Evolutionary conservation across 306 rosid genomes (phyloP), one percentile per base, ranked within the genome.

Genomic region (Hippophae tibetana): DNA sequence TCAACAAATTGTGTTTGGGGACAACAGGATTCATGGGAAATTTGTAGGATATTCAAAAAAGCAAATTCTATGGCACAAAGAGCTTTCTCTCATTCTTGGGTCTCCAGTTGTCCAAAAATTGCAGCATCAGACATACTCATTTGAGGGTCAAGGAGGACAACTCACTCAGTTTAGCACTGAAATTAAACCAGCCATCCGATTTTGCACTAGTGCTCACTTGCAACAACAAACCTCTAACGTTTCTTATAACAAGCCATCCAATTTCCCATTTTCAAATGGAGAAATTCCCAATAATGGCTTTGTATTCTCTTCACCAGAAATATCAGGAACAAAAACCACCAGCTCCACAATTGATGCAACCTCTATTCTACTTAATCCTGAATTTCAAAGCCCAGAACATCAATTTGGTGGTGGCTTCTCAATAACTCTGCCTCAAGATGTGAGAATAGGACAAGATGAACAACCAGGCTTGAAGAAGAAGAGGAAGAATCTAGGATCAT

Each of bases 31-130:
- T 71, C 95, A 55, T 89, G 92, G 97, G 89, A 95, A 53, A 84
- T 89, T 8, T 89, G 97, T 44, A 89, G 89, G 79, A 84, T 89
- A 69, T 89, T 86, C 74, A 79, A 81, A 85, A 89, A 89, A 72
- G 64, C 86, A 43, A 81, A 61, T 66, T 79, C 95, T 8, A 78
- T 76, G 82, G 84, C 86, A 27, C 95, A 86, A 25, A 81, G 84
- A 69, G 86, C 89, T 13, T 69, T 84, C 38, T 74, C 87, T 56
- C 81, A 78, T 14, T 68, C 86, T 49, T 83, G 88, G 90, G 52
- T 76, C 23, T 65, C 82, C 64, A 75, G 81, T 41, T 44, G 77
- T 9, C 89, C 72, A 9, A 84, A 76, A 53, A 64, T 61, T 54
- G 18, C 69, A 31, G 75, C 72, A 4, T 43, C 83, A 42, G 78